These are phyloP conservation scores for Daedaleopsis nitida DNA, from an alignment of 768 basidiomycete species.

Conservation along the genomic window DNA sequence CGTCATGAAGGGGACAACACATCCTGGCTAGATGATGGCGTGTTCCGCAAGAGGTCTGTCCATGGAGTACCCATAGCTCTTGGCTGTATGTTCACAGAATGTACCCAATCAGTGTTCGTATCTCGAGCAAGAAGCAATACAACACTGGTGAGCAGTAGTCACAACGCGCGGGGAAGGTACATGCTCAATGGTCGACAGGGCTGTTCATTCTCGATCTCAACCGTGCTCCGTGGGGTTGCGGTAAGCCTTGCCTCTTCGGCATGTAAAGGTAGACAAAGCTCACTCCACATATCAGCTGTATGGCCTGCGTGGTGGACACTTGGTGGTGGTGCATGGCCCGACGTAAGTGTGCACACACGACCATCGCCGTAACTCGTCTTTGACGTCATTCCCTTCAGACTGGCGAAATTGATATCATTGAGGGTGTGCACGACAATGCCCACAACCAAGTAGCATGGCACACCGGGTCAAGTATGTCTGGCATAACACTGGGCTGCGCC, in stretches of 20 bases:
- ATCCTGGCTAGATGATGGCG: conserved; percentile 52
- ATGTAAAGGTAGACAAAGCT: not conserved
- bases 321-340: conserved; percentile 64
- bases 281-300: conserved; percentile 45
- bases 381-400: conserved; percentile 38
- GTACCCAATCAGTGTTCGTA: conserved; percentile 61
- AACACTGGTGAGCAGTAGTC: conserved; percentile 47
- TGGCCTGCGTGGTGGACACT: conserved; percentile 87
- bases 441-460: conserved; percentile 88
- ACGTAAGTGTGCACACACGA: conserved; percentile 42
- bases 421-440: conserved; percentile 82
- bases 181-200: conserved; percentile 29
- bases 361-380: conserved; percentile 2
- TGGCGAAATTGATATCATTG: conserved; percentile 84
- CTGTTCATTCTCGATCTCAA: conserved; percentile 84
- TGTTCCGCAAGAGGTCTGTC: conserved; percentile 60
- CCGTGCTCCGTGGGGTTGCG: conserved; percentile 88
- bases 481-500: not conserved
- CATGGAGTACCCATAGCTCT: not conserved
- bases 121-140: conserved; percentile 64
- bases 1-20: conserved; percentile 78
- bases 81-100: not conserved
- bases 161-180: not conserved
- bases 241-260: conserved; percentile 39
- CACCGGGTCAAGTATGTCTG: conserved; percentile 56